Conservation (phyloP, 805 yeast genomes). For the Naumovozyma baii region DNA sequence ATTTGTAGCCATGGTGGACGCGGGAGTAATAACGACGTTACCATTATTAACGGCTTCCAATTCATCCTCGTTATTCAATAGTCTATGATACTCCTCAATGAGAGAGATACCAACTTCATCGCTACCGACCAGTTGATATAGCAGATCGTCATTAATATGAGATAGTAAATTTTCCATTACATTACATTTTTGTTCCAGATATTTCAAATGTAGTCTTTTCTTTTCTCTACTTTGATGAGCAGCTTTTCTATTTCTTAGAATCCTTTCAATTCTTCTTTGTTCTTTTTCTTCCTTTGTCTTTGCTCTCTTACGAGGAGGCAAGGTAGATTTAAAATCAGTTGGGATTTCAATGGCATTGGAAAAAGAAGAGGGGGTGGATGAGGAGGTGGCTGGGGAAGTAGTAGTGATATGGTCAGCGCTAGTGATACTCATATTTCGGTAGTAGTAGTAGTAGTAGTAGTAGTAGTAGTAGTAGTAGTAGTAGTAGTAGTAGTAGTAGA, state of each 20-base stretch:
- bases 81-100: slow-evolving; percentile 5
- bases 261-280: slow-evolving; percentile 88
- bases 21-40: not conserved
- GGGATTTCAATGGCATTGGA: slow-evolving; percentile 21
- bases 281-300: slow-evolving; percentile 95
- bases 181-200: slow-evolving; percentile 47
- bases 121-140: slow-evolving; percentile 6
- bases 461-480: too few species aligned
- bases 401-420: not conserved
- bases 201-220: slow-evolving; percentile 86
- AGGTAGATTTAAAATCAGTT: slow-evolving; percentile 36
- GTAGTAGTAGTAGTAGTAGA: too few species aligned
- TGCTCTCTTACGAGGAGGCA: slow-evolving; percentile 95
- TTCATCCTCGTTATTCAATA: not conserved
- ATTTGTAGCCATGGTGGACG: not conserved
- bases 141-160: slow-evolving; percentile 11
- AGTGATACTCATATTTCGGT: not conserved
- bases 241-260: slow-evolving; percentile 87
- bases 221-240: slow-evolving; percentile 97
- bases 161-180: slow-evolving; percentile 24
- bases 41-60: not conserved
- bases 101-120: slow-evolving; percentile 7
- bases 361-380: slow-evolving; percentile 1
- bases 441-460: too few species aligned
- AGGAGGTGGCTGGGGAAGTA: slow-evolving; percentile 3